phyloP scores from a whole-genome alignment of 2,329 filamentous ascomycete species.

The Exophiala alcalophila region DNA sequence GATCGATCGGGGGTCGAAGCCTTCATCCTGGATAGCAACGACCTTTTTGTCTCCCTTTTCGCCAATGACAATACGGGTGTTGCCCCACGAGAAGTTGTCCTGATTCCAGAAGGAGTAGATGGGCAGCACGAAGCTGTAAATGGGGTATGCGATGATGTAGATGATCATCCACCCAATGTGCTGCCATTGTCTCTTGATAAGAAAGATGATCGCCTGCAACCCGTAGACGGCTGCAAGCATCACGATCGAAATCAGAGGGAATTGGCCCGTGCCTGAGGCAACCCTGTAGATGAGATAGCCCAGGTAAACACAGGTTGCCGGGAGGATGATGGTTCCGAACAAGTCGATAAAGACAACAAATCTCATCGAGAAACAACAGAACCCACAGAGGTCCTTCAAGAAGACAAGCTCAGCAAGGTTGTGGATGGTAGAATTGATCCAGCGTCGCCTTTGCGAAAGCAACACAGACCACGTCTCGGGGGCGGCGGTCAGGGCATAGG shows the following conservation, averaged over 20 bases:
- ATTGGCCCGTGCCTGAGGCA: conserved; percentile 65
- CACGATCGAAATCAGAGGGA: conserved; percentile 81
- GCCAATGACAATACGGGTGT: conserved; percentile 93
- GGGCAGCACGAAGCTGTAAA: conserved; percentile 87
- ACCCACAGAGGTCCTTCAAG: conserved; percentile 91
- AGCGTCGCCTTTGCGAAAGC: conserved; percentile 94
- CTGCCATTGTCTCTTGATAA: conserved; percentile 96
- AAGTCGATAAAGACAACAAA: conserved; percentile 95
- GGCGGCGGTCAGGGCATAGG: conserved; percentile 88
- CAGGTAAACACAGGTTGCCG: conserved; percentile 82
- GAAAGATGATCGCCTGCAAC: conserved; percentile 93
- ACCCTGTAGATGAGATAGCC: conserved; percentile 82
- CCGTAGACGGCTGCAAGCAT: conserved; percentile 92
- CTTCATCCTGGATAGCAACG: conserved; percentile 78
- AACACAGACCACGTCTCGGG: conserved; percentile 92
- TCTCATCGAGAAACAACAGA: conserved; percentile 98
- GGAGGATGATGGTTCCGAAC: conserved; percentile 85
- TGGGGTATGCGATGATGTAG: conserved; percentile 90
- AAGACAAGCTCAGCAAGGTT: conserved; percentile 89
- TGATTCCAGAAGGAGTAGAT: conserved; percentile 99
- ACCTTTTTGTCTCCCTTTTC: conserved; percentile 89
- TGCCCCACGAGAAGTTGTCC: conserved; percentile 98
- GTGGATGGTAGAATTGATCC: conserved; percentile 99
- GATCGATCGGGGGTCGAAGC: conserved; percentile 87
- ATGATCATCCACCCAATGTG: conserved; percentile 99